Evolutionary conservation across 306 rosid genomes (phyloP).

Genomic region (Sechiopsis laciniata): DNA sequence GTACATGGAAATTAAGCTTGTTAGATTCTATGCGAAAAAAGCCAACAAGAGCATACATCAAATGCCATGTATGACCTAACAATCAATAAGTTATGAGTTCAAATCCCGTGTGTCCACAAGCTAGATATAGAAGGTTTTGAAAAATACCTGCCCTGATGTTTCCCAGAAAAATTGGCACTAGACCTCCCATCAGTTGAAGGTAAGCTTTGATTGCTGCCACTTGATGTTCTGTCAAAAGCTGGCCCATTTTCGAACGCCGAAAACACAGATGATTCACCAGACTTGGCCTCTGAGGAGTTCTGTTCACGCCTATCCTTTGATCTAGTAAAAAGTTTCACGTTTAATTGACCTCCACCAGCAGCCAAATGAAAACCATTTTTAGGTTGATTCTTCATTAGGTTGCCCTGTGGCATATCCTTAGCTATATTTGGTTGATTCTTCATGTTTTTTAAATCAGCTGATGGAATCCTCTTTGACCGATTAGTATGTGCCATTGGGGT

Average conservation of each 20-base stretch:
- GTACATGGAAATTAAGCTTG: constrained; percentile 19
- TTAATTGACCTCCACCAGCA: constrained; percentile 52
- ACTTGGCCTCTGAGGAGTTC: constrained; percentile 46
- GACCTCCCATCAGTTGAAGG: constrained; percentile 68
- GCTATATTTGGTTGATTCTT: constrained; percentile 31
- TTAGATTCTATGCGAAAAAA: not conserved
- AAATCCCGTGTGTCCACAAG: not conserved
- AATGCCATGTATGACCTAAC: too few species aligned
- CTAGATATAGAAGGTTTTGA: not conserved
- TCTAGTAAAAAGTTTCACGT: constrained; percentile 62
- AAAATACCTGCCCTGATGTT: constrained; percentile 62
- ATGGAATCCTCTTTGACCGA: constrained; percentile 54
- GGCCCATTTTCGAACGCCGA: constrained; percentile 49
- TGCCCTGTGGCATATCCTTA: constrained; percentile 34
- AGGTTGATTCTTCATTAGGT: constrained; percentile 54
- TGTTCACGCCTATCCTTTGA: constrained; percentile 52
- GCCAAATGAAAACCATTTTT: constrained; percentile 51
- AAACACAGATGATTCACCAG: constrained; percentile 48
- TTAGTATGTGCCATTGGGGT: constrained; percentile 94
- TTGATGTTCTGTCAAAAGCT: constrained; percentile 10
- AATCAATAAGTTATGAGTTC: not conserved
- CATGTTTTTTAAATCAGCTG: constrained; percentile 42
- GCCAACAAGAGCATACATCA: not conserved
- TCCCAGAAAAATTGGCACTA: constrained; percentile 42
- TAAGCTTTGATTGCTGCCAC: constrained; percentile 34